A percentile compares a stretch with the other conserved stretches of the same genome.
phyloP scores from a whole-genome alignment of 2,329 filamentous ascomycete species.

The Fusarium tanahbumbuense region DNA sequence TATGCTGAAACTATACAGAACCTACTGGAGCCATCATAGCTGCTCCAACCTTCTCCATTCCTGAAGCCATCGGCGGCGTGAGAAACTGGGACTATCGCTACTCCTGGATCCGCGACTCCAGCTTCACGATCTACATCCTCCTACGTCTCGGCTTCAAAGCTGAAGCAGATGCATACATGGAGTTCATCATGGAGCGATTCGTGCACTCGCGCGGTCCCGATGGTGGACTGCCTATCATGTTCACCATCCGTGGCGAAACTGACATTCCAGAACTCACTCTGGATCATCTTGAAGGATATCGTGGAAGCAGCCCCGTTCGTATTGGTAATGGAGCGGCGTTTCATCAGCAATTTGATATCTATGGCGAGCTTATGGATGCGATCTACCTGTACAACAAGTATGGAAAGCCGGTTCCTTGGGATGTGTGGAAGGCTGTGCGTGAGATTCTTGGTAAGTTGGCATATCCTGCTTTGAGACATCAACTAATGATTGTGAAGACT shows the following conservation, averaged over 20 bases:
- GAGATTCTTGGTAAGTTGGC: conserved; percentile 66
- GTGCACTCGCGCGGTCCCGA: conserved; percentile 68
- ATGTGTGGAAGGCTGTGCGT: conserved; percentile 78
- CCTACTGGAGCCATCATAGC: conserved; percentile 83
- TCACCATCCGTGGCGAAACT: conserved; percentile 79
- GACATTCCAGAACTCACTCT: conserved; percentile 79
- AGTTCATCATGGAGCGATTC: conserved; percentile 79
- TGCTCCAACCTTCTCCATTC: conserved; percentile 80
- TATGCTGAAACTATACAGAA: conserved; percentile 56
- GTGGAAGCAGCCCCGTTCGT: conserved; percentile 76
- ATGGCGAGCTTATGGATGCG: conserved; percentile 80
- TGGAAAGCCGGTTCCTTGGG: conserved; percentile 80
- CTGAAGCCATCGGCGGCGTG: conserved; percentile 76
- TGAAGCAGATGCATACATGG: conserved; percentile 82
- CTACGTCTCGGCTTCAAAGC: conserved; percentile 79
- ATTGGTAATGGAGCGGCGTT: conserved; percentile 82
- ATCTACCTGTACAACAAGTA: conserved; percentile 86
- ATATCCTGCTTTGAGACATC: rapidly evolving
- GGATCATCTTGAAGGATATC: conserved; percentile 77
- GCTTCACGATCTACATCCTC: conserved; percentile 82
- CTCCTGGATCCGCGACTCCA: conserved; percentile 81
- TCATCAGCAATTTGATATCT: conserved; percentile 83
- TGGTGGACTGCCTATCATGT: conserved; percentile 81
- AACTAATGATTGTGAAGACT: conserved; percentile 58
- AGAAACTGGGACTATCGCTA: conserved; percentile 80